Evolutionary conservation across 2,329 filamentous ascomycete genomes (phyloP).

Genomic region (Microdochium paspali): DNA sequence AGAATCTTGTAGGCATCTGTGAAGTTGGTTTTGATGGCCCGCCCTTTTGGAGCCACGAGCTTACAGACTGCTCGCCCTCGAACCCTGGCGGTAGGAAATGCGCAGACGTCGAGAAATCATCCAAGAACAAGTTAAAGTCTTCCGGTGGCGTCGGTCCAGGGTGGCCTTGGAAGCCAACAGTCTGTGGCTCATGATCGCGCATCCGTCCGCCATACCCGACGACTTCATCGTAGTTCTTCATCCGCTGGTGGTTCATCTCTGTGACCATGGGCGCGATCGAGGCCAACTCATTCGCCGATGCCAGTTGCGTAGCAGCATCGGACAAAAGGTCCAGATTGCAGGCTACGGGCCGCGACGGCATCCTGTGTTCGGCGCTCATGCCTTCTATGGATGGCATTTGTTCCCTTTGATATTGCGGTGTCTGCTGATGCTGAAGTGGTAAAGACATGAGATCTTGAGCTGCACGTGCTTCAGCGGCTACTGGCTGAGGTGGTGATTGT

Average conservation of each 20-base stretch:
- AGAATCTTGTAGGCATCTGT: conserved; percentile 44
- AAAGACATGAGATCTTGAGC: conserved; percentile 36
- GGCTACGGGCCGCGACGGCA: conserved; percentile 33
- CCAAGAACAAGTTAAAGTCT: conserved; percentile 50
- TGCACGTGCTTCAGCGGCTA: conserved; percentile 36
- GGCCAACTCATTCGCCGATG: conserved; percentile 43
- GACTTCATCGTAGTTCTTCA: conserved; percentile 39
- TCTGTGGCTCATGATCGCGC: conserved; percentile 33
- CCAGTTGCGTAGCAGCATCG: conserved; percentile 44
- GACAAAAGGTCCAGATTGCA: conserved; percentile 51
- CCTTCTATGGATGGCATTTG: background rate
- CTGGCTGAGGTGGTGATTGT: conserved; percentile 26
- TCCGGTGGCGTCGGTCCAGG: conserved; percentile 34
- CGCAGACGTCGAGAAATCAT: conserved; percentile 44
- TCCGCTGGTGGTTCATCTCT: conserved; percentile 31
- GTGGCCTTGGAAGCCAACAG: conserved; percentile 28
- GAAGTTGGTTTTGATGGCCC: conserved; percentile 38
- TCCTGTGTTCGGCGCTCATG: conserved; percentile 30
- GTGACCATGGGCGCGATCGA: conserved; percentile 41
- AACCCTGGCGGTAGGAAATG: conserved; percentile 47
- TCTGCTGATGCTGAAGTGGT: conserved; percentile 23
- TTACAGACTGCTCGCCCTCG: conserved; percentile 42
- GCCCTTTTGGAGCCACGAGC: conserved; percentile 34
- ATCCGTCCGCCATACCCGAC: conserved; percentile 38
- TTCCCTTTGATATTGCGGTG: conserved; percentile 25